These are phyloP conservation scores for Penicillium verhagenii DNA, from an alignment of 495 filamentous ascomycete genomes.

Conservation along the genomic window DNA sequence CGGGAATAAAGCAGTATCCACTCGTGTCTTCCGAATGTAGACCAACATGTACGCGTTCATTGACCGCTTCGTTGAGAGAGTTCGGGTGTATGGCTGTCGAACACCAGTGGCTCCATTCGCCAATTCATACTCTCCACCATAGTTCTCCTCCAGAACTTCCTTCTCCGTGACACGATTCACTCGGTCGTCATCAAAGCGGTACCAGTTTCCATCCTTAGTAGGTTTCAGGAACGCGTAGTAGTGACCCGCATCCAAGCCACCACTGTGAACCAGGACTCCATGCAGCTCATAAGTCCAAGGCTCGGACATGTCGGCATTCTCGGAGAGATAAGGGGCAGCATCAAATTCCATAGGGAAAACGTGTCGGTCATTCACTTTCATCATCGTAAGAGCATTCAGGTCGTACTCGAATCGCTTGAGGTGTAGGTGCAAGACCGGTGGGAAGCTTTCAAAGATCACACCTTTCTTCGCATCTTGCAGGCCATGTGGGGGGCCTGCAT, in stretches of 20 bases:
- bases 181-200: conserved; percentile 95
- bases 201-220: conserved; percentile 87
- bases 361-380: conserved; percentile 98
- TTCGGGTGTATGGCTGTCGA: conserved; percentile 66
- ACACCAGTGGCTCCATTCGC: conserved; percentile 57
- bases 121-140: conserved; percentile 79
- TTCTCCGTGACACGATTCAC: conserved; percentile 89
- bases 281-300: conserved; percentile 90
- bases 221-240: conserved; percentile 98
- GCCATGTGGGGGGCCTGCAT: conserved; percentile 80
- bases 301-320: conserved; percentile 83
- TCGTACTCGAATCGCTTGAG: conserved; percentile 99
- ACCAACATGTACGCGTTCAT: conserved; percentile 98
- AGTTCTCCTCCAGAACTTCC: conserved; percentile 95
- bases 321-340: conserved; percentile 81
- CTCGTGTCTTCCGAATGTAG: conserved; percentile 82
- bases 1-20: conserved; percentile 75
- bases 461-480: conserved; percentile 97
- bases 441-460: conserved; percentile 94
- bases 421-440: conserved; percentile 91
- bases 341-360: conserved; percentile 96
- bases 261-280: conserved; percentile 94
- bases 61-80: conserved; percentile 65
- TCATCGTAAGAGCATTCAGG: conserved; percentile 91
- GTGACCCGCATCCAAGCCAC: conserved; percentile 96